Evolutionary conservation across 768 basidiomycete genomes (phyloP).

Genomic region (Hygrophorus russula): DNA sequence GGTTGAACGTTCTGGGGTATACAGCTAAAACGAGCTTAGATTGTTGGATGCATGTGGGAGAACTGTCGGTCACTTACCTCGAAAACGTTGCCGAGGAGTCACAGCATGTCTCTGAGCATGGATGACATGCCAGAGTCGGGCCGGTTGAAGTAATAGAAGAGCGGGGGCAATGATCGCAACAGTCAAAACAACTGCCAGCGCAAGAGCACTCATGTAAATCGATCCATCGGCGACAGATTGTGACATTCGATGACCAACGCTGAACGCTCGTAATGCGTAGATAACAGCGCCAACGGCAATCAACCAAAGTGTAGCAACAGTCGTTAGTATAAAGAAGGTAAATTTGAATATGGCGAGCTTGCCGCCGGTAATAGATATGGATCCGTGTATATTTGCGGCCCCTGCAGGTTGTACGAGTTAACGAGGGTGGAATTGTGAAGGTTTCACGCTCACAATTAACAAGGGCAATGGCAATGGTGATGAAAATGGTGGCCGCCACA

Average conservation of each 20-base stretch:
- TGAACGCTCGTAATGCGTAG: slow-evolving; percentile 54
- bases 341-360: slow-evolving; percentile 53
- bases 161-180: slow-evolving; percentile 63
- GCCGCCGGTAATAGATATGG: slow-evolving; percentile 51
- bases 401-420: slow-evolving; percentile 21
- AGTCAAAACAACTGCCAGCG: slow-evolving; percentile 46
- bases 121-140: slow-evolving; percentile 46
- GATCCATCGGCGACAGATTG: slow-evolving; percentile 53
- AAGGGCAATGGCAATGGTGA: slow-evolving; percentile 38
- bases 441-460: background rate
- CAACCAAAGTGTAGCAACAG: slow-evolving; percentile 49
- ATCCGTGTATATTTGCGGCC: slow-evolving; percentile 39
- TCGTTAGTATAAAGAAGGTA: slow-evolving; percentile 46
- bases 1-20: slow-evolving; percentile 63
- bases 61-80: slow-evolving; percentile 36
- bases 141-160: slow-evolving; percentile 61
- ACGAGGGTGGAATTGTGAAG: background rate
- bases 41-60: slow-evolving; percentile 4
- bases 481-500: slow-evolving; percentile 47
- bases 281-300: slow-evolving; percentile 58
- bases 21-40: slow-evolving; percentile 30
- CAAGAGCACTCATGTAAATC: slow-evolving; percentile 58
- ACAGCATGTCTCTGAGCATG: slow-evolving; percentile 46
- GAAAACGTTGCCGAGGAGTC: slow-evolving; percentile 71
- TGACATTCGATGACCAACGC: slow-evolving; percentile 22